Evolutionary conservation across 306 rosid genomes (phyloP).

Genomic region (Quercus ilex): DNA sequence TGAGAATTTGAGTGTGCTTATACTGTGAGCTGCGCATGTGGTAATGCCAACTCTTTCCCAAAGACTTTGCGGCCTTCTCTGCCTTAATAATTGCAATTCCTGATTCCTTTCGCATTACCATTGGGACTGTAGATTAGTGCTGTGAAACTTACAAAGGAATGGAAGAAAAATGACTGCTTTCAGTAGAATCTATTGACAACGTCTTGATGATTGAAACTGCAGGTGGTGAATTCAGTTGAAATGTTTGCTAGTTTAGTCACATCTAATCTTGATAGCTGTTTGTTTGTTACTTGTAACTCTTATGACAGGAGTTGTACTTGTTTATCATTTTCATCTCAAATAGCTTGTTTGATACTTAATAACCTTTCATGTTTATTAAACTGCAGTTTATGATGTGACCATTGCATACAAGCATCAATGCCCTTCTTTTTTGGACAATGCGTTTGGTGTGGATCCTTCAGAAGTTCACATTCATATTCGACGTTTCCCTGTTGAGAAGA

Average conservation of each 20-base stretch:
- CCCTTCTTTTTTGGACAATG: conserved; percentile 89
- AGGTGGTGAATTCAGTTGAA: background rate
- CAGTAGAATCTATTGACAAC: background rate
- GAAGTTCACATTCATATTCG: conserved; percentile 85
- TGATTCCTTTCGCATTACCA: background rate
- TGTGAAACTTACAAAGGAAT: background rate
- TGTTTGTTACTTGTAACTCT: background rate
- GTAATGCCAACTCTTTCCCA: background rate
- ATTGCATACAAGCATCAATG: conserved; percentile 78
- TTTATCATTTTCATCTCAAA: background rate
- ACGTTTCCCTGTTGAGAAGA: conserved; percentile 55
- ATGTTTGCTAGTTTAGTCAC: background rate
- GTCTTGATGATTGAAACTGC: background rate
- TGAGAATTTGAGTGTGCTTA: background rate
- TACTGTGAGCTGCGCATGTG: background rate
- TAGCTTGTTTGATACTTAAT: conserved; percentile 11
- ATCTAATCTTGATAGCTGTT: background rate
- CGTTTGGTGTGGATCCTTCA: conserved; percentile 84
- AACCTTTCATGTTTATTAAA: conserved; percentile 7
- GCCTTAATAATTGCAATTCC: background rate
- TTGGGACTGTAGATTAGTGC: background rate
- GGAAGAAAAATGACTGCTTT: background rate
- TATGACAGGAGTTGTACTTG: background rate
- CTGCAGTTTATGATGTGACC: conserved; percentile 81
- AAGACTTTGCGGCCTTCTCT: background rate